Percentiles rank a stretch among this genome's conserved stretches.
Conservation (phyloP, 352 stramenopile species). For the Phytophthora niederhauseri region DNA sequence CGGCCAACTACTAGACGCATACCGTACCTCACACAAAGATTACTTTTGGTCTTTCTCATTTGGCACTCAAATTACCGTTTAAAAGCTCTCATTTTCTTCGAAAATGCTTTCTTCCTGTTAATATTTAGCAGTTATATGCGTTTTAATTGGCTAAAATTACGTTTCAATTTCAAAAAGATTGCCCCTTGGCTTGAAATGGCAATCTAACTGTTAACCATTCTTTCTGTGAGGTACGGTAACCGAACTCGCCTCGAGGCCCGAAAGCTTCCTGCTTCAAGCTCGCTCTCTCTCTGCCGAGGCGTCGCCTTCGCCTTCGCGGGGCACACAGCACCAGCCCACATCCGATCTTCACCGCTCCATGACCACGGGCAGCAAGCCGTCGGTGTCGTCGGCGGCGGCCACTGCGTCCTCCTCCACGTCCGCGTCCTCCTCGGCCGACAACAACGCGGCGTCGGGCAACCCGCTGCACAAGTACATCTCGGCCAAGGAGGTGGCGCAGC, state of each 20-base stretch:
- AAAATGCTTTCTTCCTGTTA: no score
- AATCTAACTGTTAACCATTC: no score
- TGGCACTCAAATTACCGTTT: no score
- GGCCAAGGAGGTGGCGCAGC: conserved; percentile 71
- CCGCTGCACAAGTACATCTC: conserved; percentile 63
- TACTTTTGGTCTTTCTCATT: no score
- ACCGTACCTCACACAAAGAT: no score
- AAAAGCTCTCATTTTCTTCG: no score
- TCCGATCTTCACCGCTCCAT: conserved; percentile 25
- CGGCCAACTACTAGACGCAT: conserved; percentile 2
- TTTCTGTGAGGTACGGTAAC: no score
- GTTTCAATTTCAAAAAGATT: no score
- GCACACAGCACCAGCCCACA: neutral
- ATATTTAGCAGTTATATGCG: no score
- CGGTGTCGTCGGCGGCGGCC: conserved; percentile 8
- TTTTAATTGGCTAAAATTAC: no score
- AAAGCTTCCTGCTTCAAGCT: conserved; percentile 31
- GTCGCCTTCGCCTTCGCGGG: conserved; percentile 12
- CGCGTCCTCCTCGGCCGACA: conserved; percentile 13
- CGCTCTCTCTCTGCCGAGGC: conserved; percentile 32
- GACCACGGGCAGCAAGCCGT: conserved; percentile 44
- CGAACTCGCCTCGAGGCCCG: conserved; percentile 17
- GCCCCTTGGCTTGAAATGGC: no score
- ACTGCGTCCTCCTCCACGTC: conserved; percentile 4
- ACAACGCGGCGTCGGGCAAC: conserved; percentile 13